These are phyloP conservation scores for Desmodesmus armatus DNA, from an alignment of 139 green algal genomes.

Conservation along the genomic window DNA sequence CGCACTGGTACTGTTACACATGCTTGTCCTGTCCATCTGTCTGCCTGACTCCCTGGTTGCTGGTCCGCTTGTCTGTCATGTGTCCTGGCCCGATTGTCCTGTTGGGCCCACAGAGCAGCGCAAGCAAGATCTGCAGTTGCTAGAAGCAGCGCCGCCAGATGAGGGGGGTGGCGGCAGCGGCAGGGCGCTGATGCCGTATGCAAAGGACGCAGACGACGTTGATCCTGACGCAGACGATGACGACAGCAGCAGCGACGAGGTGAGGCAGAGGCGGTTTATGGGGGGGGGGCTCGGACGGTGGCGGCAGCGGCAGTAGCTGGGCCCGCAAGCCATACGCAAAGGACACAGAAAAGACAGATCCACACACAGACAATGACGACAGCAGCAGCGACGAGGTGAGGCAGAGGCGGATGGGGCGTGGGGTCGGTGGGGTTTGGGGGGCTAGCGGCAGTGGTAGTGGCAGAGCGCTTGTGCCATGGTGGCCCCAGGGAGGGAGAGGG, in stretches of 20 bases:
- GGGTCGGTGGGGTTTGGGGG: neutral
- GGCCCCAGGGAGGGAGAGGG: too few relatives aligned
- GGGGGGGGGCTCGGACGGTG: neutral
- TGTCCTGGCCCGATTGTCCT: neutral
- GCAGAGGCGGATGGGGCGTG: neutral
- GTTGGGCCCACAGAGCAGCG: constrained; percentile 72
- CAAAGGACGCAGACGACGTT: constrained; percentile 84
- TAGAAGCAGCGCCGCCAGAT: constrained; percentile 64
- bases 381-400: neutral
- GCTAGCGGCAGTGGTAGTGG: neutral
- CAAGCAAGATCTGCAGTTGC: constrained; percentile 81
- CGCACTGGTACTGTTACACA: neutral
- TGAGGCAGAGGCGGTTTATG: constrained; percentile 23
- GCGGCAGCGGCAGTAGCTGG: constrained; percentile 35
- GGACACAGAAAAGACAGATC: neutral
- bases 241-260: constrained; percentile 67
- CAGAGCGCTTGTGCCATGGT: too few relatives aligned
- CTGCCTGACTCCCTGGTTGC: neutral
- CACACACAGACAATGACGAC: too few relatives aligned
- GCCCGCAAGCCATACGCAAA: neutral
- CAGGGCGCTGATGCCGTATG: constrained; percentile 78
- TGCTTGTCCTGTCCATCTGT: neutral
- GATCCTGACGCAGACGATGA: constrained; percentile 63
- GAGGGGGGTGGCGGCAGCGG: constrained; percentile 43
- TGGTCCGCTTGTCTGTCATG: neutral